These are phyloP conservation scores for Metschnikowia vanudenii DNA, from an alignment of 805 yeast genomes.

Conservation along the genomic window DNA sequence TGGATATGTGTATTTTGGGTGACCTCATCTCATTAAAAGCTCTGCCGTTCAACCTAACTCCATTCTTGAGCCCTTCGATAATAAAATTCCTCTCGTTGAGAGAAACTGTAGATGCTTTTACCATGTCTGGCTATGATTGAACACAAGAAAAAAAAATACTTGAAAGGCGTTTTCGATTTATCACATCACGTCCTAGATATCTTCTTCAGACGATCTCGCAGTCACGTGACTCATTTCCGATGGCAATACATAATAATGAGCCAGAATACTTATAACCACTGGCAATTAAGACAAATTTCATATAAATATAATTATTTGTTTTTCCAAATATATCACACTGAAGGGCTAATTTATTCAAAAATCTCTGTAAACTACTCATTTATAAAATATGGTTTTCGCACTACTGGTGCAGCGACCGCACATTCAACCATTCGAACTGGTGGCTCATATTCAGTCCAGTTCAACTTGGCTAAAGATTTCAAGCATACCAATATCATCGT, in stretches of 20 bases:
- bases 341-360: background rate
- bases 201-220: background rate
- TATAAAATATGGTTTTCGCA: background rate
- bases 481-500: background rate
- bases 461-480: background rate
- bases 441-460: background rate
- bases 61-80: conserved; percentile 58
- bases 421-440: too few relatives aligned
- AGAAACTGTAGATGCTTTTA: conserved; percentile 59
- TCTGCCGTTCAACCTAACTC: conserved; percentile 70
- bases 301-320: background rate
- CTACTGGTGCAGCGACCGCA: background rate
- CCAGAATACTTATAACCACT: background rate
- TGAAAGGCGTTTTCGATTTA: too few relatives aligned
- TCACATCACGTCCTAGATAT: too few relatives aligned
- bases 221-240: background rate
- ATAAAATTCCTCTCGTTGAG: conserved; percentile 62
- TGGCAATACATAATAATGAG: background rate
- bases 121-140: conserved; percentile 41
- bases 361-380: background rate
- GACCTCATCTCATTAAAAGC: conserved; percentile 60
- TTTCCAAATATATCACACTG: too few relatives aligned
- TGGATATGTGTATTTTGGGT: conserved; percentile 58
- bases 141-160: too few relatives aligned
- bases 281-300: background rate